These are phyloP conservation scores for Magnaporthiopsis poae DNA, from an alignment of 2,329 filamentous ascomycete species.

Conservation along the genomic window DNA sequence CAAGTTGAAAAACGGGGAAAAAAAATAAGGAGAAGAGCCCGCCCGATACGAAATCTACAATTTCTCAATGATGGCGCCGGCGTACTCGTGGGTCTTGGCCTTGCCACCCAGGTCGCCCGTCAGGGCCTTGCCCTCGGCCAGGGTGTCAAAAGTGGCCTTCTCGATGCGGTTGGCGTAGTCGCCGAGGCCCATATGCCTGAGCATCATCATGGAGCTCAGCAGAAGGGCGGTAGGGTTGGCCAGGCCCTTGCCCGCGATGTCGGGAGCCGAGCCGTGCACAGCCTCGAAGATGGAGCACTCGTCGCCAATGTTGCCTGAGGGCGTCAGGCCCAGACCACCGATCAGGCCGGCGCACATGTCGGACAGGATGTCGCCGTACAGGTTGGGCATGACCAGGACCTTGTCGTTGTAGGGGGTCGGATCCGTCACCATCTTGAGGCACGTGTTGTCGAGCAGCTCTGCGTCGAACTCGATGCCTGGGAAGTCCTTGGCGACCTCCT, in stretches of 20 bases:
- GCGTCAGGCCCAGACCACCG: constrained; percentile 90
- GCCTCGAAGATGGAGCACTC: constrained; percentile 99
- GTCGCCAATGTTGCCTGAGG: constrained; percentile 96
- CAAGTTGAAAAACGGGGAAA: constrained; percentile 1
- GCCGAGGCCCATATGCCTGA: constrained; percentile 91
- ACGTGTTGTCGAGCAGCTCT: constrained; percentile 97
- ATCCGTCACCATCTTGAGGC: constrained; percentile 96
- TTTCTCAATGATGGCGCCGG: constrained; percentile 73
- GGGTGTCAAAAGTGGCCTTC: constrained; percentile 86
- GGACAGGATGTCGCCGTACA: constrained; percentile 98
- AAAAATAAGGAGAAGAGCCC: constrained; percentile 7
- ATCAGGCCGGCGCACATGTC: constrained; percentile 99
- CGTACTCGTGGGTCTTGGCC: constrained; percentile 91
- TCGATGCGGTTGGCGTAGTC: constrained; percentile 81
- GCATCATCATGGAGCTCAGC: constrained; percentile 97
- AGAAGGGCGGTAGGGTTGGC: constrained; percentile 96
- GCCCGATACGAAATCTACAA: constrained; percentile 35
- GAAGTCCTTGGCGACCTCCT: constrained; percentile 86
- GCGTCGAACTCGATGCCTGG: constrained; percentile 92
- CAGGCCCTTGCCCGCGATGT: constrained; percentile 68
- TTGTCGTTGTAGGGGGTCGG: constrained; percentile 97
- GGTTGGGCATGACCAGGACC: constrained; percentile 94
- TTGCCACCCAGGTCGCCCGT: constrained; percentile 95
- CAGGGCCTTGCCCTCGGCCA: constrained; percentile 90
- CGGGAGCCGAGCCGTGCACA: constrained; percentile 67